phyloP scores from a whole-genome alignment of 2,329 filamentous ascomycete genomes.

The Tolypocladium inflatum region DNA sequence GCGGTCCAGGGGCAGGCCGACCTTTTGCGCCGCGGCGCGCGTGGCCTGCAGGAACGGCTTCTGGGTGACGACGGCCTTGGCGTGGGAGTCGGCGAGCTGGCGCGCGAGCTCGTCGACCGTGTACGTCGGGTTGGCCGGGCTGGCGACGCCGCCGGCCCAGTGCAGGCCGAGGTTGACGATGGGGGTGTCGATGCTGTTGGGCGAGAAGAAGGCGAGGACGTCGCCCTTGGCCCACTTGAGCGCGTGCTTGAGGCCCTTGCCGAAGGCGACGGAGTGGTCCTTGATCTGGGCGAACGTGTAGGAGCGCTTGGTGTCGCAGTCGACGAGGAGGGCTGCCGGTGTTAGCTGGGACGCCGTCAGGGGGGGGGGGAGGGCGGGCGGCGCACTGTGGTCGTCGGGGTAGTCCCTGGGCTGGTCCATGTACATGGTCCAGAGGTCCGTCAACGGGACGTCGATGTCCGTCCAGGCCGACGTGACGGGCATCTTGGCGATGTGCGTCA shows the following conservation, averaged over 20 bases:
- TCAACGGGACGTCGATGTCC: slow-evolving; percentile 57
- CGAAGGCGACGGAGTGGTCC: slow-evolving; percentile 62
- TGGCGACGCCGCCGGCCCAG: slow-evolving; percentile 75
- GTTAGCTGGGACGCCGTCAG: background rate
- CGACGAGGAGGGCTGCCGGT: slow-evolving; percentile 63
- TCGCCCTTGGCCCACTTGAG: slow-evolving; percentile 79
- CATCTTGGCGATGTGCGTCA: slow-evolving; percentile 37
- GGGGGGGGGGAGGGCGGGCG: background rate
- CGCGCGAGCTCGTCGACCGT: slow-evolving; percentile 75
- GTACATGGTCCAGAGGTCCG: slow-evolving; percentile 71
- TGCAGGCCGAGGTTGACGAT: slow-evolving; percentile 66
- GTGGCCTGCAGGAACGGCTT: slow-evolving; percentile 54
- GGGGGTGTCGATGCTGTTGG: slow-evolving; percentile 79
- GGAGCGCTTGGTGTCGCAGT: slow-evolving; percentile 55
- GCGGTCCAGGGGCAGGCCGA: slow-evolving; percentile 59
- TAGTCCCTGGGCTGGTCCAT: slow-evolving; percentile 63
- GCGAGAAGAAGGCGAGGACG: slow-evolving; percentile 72
- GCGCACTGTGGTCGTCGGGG: slow-evolving; percentile 62
- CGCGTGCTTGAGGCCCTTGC: slow-evolving; percentile 62
- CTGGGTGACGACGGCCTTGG: slow-evolving; percentile 70
- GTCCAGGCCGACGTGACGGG: slow-evolving; percentile 59
- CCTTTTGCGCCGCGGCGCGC: slow-evolving; percentile 56
- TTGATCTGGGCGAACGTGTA: slow-evolving; percentile 66
- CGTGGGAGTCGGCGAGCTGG: slow-evolving; percentile 70
- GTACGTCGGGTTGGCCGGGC: slow-evolving; percentile 84